phyloP scores from a whole-genome alignment of 2,329 filamentous ascomycete species.

The Fusarium avenaceum region DNA sequence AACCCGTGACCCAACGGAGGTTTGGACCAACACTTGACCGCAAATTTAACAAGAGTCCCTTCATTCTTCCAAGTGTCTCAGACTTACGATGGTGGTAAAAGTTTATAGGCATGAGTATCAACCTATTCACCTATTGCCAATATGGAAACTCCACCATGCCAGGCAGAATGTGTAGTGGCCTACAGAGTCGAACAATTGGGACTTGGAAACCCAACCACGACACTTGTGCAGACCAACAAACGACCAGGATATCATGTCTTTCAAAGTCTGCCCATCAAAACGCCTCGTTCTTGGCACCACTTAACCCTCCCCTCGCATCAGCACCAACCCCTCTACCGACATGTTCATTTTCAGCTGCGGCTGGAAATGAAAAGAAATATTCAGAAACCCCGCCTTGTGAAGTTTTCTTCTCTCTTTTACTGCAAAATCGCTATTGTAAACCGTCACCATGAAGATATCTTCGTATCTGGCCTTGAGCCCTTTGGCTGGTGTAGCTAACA shows the following conservation, averaged over 20 bases:
- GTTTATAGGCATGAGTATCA: too few species aligned
- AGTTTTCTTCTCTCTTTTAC: not conserved
- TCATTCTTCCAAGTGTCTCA: too few species aligned
- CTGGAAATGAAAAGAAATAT: constrained; percentile 1
- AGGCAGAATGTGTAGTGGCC: not conserved
- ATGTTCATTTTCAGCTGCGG: constrained; percentile 17
- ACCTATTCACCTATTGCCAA: too few species aligned
- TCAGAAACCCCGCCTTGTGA: constrained; percentile 13
- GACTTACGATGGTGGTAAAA: too few species aligned
- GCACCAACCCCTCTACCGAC: not conserved
- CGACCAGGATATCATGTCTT: not conserved
- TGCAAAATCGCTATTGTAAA: too few species aligned
- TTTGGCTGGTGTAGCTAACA: constrained; percentile 2
- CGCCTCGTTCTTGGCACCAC: constrained; percentile 33
- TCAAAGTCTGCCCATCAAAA: constrained; percentile 7
- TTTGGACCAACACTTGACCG: not conserved
- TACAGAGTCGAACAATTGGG: not conserved
- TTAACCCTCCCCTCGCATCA: not conserved
- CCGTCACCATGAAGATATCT: constrained; percentile 5
- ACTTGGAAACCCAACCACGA: not conserved
- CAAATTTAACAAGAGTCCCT: not conserved
- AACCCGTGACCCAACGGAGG: not conserved
- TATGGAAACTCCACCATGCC: too few species aligned
- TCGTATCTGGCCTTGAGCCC: constrained; percentile 1
- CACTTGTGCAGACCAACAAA: not conserved